Base-by-base conservation (phyloP, 805 yeast species). In the Schizosaccharomyces japonicus region DNA sequence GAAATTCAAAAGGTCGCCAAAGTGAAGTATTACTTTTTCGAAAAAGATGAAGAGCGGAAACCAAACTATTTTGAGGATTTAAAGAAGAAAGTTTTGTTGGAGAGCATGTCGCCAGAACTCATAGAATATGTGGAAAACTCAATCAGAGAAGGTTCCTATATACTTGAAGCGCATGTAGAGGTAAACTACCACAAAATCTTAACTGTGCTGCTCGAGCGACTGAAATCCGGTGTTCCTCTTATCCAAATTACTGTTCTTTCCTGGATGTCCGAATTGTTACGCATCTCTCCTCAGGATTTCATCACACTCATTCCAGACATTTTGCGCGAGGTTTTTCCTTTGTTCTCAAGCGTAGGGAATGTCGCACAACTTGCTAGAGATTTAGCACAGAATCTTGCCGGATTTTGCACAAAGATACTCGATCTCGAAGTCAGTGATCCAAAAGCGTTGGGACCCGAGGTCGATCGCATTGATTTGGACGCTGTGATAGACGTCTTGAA, bases 1-100 rank as follows among this genome's bases (percentile, higher is more conserved):
- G 96, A 90, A 57, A 78, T 87, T 47, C 75, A 74, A 53, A 67
- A 81, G 36, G 72, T 85, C n/a, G 67, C 80, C 21, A 77, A 76
- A 52, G 73, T 87, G 32, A 78, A 76, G 57, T 62, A 66, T 4
- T 27, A 36, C 23, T 19, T 36, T 11, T 27, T 36, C 23, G 27
- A 36, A 36, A 25, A 27, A 7, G 42, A 36, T 19, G 42, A 36
- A 36, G 42, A 36, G 23, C 17, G 42, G 7, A 27, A 36, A 23
- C 42, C 42, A 5, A 27, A 36, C n/a, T 36, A 19, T 21, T 36
- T 36, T 19, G 23, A 36, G 7, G 17, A 7, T 15, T 19, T 36
- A 27, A 23, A 19, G 17, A 25, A 27, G 5, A 25, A 27, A 17
- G 27, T 19, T 3, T 19, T 21, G 23, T 36, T 27, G 6, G 42